Evolutionary conservation across 2,329 filamentous ascomycete species (phyloP), one percentile per base, ranked within the genome.

Genomic region (Clarireedia paspali): DNA sequence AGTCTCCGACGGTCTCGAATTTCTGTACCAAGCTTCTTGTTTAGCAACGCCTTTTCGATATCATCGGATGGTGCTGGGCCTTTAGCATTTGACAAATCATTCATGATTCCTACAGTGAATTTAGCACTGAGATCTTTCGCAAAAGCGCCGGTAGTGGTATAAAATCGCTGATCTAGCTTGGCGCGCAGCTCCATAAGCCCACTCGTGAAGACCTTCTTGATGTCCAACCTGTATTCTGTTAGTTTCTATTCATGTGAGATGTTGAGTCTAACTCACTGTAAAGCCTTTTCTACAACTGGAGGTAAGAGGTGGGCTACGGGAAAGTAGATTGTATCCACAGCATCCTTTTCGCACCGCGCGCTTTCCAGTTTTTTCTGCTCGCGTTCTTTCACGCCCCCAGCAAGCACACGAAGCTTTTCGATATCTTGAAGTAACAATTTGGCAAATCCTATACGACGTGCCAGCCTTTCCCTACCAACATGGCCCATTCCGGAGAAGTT

Each of bases 401-500:
- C 85, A 10, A 97, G 74, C 17, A 77, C 71, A 59, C 85, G 85
- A 56, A 97, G 77, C 66, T 85, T 83, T 60, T 88, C 85, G 59
- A 99, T 82, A 67, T 97, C 91, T 56, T 80, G 75, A 56, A 90
- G 76, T 10, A 95, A 75, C 44, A 77, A 79, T 63, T 91, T 80
- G 6, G 90, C 91, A 70, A 99, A 99, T 60, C 92, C 88, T 63
- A 97, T 91, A 46, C 94, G 85, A 57, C 91, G 81, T 50, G 86
- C 78, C 30, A 99, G 77, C 49, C 90, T 82, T 26, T 87, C 81
- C 65, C 86, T 84, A 54, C 94, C 94, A 47, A 84, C 85, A 42
- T 88, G 84, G 6, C 94, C 94, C 89, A 97, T 96, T 39, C 88
- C 87, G n/a, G 88, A 88, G 71, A 96, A 99, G 71, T 97, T 92